Evolutionary conservation across 2,329 filamentous ascomycete genomes (phyloP), one percentile per base, ranked within the genome.

Genomic region (Colletotrichum lini): DNA sequence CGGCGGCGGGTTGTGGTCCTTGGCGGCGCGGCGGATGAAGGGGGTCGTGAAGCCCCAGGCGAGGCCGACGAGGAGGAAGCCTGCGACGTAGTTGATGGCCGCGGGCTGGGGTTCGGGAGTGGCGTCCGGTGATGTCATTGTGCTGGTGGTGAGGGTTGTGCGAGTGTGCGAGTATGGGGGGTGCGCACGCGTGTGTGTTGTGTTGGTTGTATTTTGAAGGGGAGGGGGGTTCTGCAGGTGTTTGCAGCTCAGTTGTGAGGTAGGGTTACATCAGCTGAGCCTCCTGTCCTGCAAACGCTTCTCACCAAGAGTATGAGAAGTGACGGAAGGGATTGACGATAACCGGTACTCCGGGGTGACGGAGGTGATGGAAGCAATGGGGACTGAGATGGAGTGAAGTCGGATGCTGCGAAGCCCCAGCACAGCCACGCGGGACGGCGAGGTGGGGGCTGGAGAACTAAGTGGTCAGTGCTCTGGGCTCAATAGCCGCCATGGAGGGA

Each of bases 11-110:
- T 86, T 89, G 83, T 96, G 95, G 72, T 91, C 88, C 59, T 92
- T 88, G 2, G 96, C 95, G 12, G 96, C 96, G 73, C 90, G 90
- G 30, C 95, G 92, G 86, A 98, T 97, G 84, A 98, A 98, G 66
- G 92, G 92, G 23, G 94, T 97, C 1, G 94, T 98, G 76, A 97
- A 90, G 62, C 95, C 96, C 96, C 96, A 98, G 75, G 94, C 95
- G 30, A 96, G 85, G 64, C 95, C 95, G 75, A 98, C 95, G 71
- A 98, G 90, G 65, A 98, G 87, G 86, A 98, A 98, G 76, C 94
- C 94, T 70, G 96, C 86, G 73, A 96, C 87, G 86, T 96, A 98
- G 84, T 95, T 95, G 84, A 97, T 87, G 74, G 91, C 82, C 18
- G 87, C 84, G 30, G 88, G 88, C 30, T 83, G 80, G 38, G 77